Evolutionary conservation across 352 stramenopile genomes (phyloP).

Genomic region (Globisporangium viniferum): DNA sequence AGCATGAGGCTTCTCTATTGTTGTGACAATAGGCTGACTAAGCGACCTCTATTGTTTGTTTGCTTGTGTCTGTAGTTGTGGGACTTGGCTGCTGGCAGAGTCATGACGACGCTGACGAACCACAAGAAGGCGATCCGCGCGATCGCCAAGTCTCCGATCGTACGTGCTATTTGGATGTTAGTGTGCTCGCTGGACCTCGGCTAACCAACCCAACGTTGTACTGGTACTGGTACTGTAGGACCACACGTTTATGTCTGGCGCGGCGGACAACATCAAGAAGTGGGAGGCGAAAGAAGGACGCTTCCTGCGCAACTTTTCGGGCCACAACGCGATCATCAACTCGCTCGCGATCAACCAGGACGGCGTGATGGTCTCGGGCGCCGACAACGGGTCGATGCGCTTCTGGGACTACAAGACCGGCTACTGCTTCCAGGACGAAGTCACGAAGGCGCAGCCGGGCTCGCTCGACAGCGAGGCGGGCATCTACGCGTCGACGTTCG

Average conservation of each 20-base stretch:
- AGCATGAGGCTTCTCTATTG: not conserved
- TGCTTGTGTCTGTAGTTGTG: constrained; percentile 74
- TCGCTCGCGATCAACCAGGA: constrained; percentile 98
- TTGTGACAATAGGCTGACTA: not conserved
- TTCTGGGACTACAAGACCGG: constrained; percentile 99
- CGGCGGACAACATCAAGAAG: constrained; percentile 98
- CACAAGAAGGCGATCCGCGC: constrained; percentile 98
- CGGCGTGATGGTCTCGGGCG: constrained; percentile 94
- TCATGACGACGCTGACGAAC: constrained; percentile 99
- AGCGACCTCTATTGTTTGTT: not conserved
- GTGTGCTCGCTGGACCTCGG: not conserved
- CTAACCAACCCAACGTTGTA: not conserved
- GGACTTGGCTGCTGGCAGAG: constrained; percentile 97
- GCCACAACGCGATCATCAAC: constrained; percentile 98
- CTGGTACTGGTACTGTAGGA: constrained; percentile 66
- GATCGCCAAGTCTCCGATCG: constrained; percentile 85
- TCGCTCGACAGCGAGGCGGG: constrained; percentile 98
- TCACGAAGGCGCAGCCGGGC: constrained; percentile 93
- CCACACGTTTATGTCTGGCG: constrained; percentile 96
- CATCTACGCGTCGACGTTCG: constrained; percentile 96
- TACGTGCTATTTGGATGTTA: constrained; percentile 22
- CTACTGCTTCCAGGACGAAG: constrained; percentile 96
- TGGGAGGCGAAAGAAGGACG: constrained; percentile 95
- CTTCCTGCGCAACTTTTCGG: constrained; percentile 96
- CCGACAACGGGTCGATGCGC: constrained; percentile 96